Evolutionary conservation across 1,139 yeast species (phyloP), one percentile per base, ranked within the genome.

Genomic region (Hansenula anomala): DNA sequence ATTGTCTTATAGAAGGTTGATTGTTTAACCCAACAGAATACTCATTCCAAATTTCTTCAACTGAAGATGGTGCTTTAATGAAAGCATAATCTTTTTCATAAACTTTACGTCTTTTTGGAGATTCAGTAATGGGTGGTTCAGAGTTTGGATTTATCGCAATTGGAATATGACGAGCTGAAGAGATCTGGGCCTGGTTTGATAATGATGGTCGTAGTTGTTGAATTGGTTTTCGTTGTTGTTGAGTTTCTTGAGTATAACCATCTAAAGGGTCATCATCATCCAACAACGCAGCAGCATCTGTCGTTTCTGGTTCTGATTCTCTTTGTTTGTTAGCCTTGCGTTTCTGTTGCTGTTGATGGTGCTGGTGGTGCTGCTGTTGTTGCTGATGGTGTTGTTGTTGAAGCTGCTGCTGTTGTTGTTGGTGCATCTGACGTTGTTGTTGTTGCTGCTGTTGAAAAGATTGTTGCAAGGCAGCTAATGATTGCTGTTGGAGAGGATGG

Each of bases 1-100:
- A 49, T 12, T 63, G 59, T 39, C 59, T 57, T 20, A 66, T 58
- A 4, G 69, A 61, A 1, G 69, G 68, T 40, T 63, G 66, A 0
- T 60, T 63, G 34, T 61, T 53, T 8, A 60, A 38, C 1, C 70
- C 69, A 19, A 58, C 55, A 0, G 63, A 52, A 38, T 64, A 66
- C 44, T 66, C 71, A 40, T 60, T 55, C 71, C 71, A 66, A 10
- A 65, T 56, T 40, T 66, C 69, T 38, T 55, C 48, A 1, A 66
- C 67, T 1, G 66, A 52, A 16, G 60, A 63, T 3, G 71, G 70
- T 0, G 68, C 66, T 42, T 63, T 63, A 27, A 62, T 48, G 43
- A 66, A 66, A 18, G 59, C 56, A 42, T 63, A 65, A 17, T 54
- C 56, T 29, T 59, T 60, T 17, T 53, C 54, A 40, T 57, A 60